A percentile compares a stretch with the other conserved stretches of the same genome.
These are phyloP conservation scores for Epichloe festucae DNA, from an alignment of 2,329 filamentous ascomycete species.

Conservation along the genomic window DNA sequence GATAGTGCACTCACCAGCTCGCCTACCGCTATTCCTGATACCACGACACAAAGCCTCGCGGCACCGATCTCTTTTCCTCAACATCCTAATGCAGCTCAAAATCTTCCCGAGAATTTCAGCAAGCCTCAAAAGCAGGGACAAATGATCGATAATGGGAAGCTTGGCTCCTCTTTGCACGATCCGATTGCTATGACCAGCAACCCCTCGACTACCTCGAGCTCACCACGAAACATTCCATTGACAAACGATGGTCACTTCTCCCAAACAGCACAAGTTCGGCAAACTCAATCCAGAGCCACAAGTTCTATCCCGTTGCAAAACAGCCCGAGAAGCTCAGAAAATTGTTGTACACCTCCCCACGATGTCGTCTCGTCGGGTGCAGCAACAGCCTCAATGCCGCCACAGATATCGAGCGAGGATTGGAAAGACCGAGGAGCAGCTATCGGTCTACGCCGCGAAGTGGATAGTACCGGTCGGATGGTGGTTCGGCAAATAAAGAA, in stretches of 20 bases:
- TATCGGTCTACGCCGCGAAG: slow-evolving; percentile 65
- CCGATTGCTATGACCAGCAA: background rate
- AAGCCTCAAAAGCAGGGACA: background rate
- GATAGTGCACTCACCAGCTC: slow-evolving; percentile 10
- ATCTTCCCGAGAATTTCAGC: background rate
- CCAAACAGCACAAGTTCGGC: slow-evolving; percentile 4
- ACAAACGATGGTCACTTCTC: slow-evolving; percentile 8
- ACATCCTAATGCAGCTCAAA: background rate
- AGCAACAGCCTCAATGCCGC: background rate
- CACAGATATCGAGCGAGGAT: slow-evolving; percentile 53
- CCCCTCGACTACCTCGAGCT: slow-evolving; percentile 1
- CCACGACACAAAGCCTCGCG: slow-evolving; percentile 7
- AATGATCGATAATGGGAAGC: background rate
- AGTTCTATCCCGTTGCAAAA: slow-evolving; percentile 60
- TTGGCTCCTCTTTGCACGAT: background rate
- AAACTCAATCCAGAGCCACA: slow-evolving; percentile 41
- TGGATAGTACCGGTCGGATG: slow-evolving; percentile 73
- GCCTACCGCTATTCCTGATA: slow-evolving; percentile 12
- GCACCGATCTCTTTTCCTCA: slow-evolving; percentile 6
- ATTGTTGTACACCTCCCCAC: slow-evolving; percentile 4
- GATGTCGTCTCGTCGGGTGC: slow-evolving; percentile 24
- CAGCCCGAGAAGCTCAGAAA: slow-evolving; percentile 55
- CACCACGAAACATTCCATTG: slow-evolving; percentile 4
- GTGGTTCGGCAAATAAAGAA: slow-evolving; percentile 84
- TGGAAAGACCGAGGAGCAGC: slow-evolving; percentile 96